phyloP scores from a whole-genome alignment of 176 grass and related monocot genomes.

The Rhynchospora tenuis region DNA sequence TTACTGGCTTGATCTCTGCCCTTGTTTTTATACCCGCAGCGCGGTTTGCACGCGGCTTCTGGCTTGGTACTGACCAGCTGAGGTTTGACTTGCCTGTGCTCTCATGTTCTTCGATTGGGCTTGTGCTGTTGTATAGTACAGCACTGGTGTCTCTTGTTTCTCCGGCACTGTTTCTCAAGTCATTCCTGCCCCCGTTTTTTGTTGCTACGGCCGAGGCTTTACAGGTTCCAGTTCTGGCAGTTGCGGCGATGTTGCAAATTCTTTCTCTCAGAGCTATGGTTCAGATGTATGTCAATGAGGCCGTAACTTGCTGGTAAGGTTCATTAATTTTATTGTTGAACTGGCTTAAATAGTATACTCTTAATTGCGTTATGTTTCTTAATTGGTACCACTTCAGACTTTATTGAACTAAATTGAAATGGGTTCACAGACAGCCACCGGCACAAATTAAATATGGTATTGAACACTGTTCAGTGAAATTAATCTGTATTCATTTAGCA shows the following conservation, averaged over 20 bases:
- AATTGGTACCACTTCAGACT: not conserved
- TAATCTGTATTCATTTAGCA: not conserved
- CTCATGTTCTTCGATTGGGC: constrained; percentile 37
- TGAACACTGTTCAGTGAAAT: not conserved
- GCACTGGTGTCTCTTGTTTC: constrained; percentile 37
- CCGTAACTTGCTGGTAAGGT: constrained; percentile 66
- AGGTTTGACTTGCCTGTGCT: constrained; percentile 58
- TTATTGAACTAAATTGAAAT: not conserved
- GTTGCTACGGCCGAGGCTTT: constrained; percentile 17
- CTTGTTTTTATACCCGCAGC: constrained; percentile 52
- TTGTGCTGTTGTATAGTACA: constrained; percentile 38
- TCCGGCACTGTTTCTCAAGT: constrained; percentile 33
- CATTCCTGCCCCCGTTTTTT: constrained; percentile 31
- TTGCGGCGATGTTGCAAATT: constrained; percentile 43
- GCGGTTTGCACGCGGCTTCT: constrained; percentile 60
- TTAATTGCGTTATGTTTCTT: not conserved
- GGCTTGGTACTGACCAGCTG: constrained; percentile 81
- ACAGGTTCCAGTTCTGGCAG: constrained; percentile 36
- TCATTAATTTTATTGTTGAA: not conserved
- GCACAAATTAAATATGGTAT: not conserved
- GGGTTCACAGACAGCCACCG: not conserved
- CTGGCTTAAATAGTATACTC: not conserved
- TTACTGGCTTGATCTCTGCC: constrained; percentile 30
- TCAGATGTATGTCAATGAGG: constrained; percentile 95
- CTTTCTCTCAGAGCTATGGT: constrained; percentile 58